phyloP scores from a whole-genome alignment of 345 rosid species.

The Alliaria petiolata region DNA sequence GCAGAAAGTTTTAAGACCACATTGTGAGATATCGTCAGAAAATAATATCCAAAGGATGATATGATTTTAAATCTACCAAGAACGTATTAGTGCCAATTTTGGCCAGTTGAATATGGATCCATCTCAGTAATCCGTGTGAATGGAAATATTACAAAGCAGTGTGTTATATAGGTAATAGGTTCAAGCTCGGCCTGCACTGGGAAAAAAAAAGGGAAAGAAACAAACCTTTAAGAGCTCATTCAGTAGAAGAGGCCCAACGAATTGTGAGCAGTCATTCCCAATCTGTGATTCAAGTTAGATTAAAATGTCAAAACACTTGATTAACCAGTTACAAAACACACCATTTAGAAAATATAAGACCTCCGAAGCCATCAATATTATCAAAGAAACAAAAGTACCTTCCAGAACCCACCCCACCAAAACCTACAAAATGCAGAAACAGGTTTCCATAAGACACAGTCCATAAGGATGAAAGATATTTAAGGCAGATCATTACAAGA shows the following conservation, averaged over 20 bases:
- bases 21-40: slow-evolving; percentile 19
- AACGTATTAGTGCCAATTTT: not conserved
- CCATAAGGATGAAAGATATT: not conserved
- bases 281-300: too few species aligned
- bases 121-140: not conserved
- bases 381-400: slow-evolving; percentile 50
- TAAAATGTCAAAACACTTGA: slow-evolving; percentile 7
- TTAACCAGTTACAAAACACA: slow-evolving; percentile 7
- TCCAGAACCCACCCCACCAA: slow-evolving; percentile 99
- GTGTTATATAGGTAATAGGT: slow-evolving; percentile 6
- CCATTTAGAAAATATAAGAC: not conserved
- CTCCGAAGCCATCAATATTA: not conserved
- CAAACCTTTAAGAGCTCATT: slow-evolving; percentile 83
- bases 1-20: slow-evolving; percentile 36
- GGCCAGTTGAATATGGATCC: not conserved
- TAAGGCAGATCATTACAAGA: not conserved
- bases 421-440: slow-evolving; percentile 54
- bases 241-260: slow-evolving; percentile 88
- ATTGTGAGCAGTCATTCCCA: slow-evolving; percentile 90
- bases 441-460: slow-evolving; percentile 21
- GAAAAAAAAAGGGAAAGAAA: too few species aligned
- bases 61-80: slow-evolving; percentile 12
- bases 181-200: not conserved
- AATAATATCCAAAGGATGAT: slow-evolving; percentile 11
- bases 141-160: not conserved